Evolutionary conservation across 1,139 yeast species (phyloP).

Genomic region (Pichia sp.): DNA sequence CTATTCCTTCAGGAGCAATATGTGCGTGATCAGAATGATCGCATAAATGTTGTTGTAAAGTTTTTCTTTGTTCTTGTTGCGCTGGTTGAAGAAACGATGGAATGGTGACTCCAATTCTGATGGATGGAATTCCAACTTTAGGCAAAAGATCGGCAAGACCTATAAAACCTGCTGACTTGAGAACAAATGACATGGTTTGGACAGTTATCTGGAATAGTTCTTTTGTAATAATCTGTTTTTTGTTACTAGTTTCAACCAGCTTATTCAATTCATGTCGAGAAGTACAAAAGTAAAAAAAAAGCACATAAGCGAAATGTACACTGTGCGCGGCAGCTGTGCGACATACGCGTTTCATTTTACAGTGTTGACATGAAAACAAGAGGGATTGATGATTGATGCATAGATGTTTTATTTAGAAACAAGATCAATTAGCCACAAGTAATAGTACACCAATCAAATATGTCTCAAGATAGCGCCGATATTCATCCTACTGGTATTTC

Average conservation of each 20-base stretch:
- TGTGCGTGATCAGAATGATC: slow-evolving; percentile 16
- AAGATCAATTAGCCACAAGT: no score
- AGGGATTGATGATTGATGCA: background rate
- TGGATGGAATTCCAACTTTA: slow-evolving; percentile 15
- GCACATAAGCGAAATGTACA: background rate
- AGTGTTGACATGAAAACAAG: background rate
- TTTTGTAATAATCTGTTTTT: background rate
- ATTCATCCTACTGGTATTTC: background rate
- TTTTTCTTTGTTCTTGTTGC: slow-evolving; percentile 4
- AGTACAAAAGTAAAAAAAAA: background rate
- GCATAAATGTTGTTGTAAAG: slow-evolving; percentile 14
- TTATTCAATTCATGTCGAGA: background rate
- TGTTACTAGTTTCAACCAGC: background rate
- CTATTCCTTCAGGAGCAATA: slow-evolving; percentile 1
- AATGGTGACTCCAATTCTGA: slow-evolving; percentile 16
- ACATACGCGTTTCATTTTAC: background rate
- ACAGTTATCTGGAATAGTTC: background rate
- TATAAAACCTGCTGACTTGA: slow-evolving; percentile 12
- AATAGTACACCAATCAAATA: background rate
- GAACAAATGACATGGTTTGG: slow-evolving; percentile 10
- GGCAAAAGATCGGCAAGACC: slow-evolving; percentile 18
- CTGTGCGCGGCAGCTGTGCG: background rate
- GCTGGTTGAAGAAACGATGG: slow-evolving; percentile 17
- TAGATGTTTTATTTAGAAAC: no score
- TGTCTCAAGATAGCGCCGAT: slow-evolving; percentile 1